Evolutionary conservation across 495 filamentous ascomycete species (phyloP).

Genomic region (Lasiosphaeriaceae sp.): DNA sequence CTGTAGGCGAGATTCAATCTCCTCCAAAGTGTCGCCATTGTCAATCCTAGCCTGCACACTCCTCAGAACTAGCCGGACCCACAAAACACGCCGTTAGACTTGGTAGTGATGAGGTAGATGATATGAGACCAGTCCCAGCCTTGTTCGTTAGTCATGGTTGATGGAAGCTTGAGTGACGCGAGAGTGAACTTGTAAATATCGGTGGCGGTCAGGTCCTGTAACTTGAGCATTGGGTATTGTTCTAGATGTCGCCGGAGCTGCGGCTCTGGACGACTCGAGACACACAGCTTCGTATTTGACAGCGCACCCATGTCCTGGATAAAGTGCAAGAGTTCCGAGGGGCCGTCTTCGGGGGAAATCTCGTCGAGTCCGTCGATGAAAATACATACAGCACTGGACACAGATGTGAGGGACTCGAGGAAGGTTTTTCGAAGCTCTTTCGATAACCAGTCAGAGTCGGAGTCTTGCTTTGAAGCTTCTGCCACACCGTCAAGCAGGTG

Average conservation of each 20-base stretch:
- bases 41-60: not conserved
- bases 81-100: constrained; percentile 10
- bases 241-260: not conserved
- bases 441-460: not conserved
- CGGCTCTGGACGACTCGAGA: constrained; percentile 7
- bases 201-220: constrained; percentile 5
- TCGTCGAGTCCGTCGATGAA: constrained; percentile 7
- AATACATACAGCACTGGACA: not conserved
- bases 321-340: not conserved
- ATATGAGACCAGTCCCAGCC: not conserved
- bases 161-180: not conserved
- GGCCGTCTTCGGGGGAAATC: not conserved
- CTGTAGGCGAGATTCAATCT: not conserved
- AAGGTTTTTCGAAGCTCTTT: not conserved
- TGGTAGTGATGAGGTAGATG: not conserved
- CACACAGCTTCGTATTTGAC: constrained; percentile 2
- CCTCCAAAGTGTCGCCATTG: not conserved
- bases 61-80: constrained; percentile 1
- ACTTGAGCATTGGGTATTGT: not conserved
- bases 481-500: not conserved
- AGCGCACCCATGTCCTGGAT: not conserved
- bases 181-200: constrained; percentile 5
- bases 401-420: not conserved
- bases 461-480: not conserved
- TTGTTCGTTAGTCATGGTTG: not conserved